Base-by-base conservation (phyloP, 371 early-diverging fungal genomes). In the Nematocida sp. region DNA sequence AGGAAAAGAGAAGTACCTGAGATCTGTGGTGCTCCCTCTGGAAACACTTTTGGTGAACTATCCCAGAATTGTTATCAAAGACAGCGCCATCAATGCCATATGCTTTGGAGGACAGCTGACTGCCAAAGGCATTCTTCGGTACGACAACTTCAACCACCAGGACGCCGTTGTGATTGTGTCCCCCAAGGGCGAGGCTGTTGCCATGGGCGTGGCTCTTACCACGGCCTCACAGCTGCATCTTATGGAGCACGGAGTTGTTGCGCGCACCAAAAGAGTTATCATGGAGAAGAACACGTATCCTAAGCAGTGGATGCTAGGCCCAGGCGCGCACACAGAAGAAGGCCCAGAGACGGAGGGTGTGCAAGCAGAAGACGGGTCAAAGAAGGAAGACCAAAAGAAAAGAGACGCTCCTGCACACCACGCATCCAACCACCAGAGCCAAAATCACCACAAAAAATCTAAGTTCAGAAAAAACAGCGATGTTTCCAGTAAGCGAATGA, bases 181-280 rank as follows among this genome's bases (percentile, higher is more conserved):
- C 43, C 94, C 96, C 67, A 98, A 98, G 87, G 99, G 99, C 78
- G 99, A 98, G 83, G 99, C 99, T 36, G 91, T 98, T 78, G 96
- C 96, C 38, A 85, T 98, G 11, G 95, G 88, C 49, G 90, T 91
- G 76, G 93, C 96, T 25, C 87, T 90, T 82, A 95, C 96, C 91
- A 89, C 91, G 34, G 92, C 94, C 8, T 88, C 93, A 27, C 93
- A 93, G 70, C 92, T 98, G 90, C 90, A 88, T 31, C 88, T 91
- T 7, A 88, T 89, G 84, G 86, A 87, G 64, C 91, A 91, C 81
- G 95, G 95, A 50, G 90, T 94, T 27, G 94, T 97, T 58, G 91
- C 93, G 79, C 91, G 92, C 86, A 93, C 95, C 80, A 95, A 96
- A 88, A 89, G 97, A 81, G 96, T 98, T 50, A 96, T 98, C 76